Percentiles rank a stretch among this genome's conserved stretches.
Conservation (phyloP, 1,139 yeast species). For the Candida frijolesensis region DNA sequence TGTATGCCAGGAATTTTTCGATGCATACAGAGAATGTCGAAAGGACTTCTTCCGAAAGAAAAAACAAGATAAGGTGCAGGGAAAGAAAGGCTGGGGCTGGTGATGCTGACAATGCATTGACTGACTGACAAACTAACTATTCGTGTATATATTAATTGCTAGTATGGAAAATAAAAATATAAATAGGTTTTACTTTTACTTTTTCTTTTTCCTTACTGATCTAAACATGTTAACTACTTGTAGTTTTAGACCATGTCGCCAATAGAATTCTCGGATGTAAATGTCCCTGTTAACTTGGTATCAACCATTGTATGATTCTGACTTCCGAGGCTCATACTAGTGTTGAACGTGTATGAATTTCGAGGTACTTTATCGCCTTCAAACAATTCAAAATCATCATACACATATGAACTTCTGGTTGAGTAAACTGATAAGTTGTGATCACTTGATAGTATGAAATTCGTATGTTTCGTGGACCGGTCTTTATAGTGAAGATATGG, state of each 20-base stretch:
- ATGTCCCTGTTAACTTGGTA: constrained; percentile 11
- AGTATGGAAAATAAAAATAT: neutral
- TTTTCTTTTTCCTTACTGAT: too few species aligned
- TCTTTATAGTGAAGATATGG: constrained; percentile 19
- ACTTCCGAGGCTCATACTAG: constrained; percentile 3
- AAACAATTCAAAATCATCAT: constrained; percentile 18
- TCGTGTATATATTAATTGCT: constrained; percentile 4
- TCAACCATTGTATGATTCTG: constrained; percentile 7
- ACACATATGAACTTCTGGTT: constrained; percentile 14
- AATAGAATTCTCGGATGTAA: constrained; percentile 7
- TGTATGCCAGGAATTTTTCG: constrained; percentile 83
- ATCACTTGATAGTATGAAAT: constrained; percentile 12
- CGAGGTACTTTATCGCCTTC: constrained; percentile 12
- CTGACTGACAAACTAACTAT: neutral
- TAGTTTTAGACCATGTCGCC: constrained; percentile 10
- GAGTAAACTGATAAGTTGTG: constrained; percentile 6
- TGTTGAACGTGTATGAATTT: constrained; percentile 14
- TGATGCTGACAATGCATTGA: constrained; percentile 11
- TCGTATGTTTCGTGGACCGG: constrained; percentile 10
- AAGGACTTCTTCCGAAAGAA: constrained; percentile 67
- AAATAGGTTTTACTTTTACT: neutral
- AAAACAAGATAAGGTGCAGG: constrained; percentile 38
- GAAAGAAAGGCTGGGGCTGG: constrained; percentile 51
- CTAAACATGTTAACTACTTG: too few species aligned
- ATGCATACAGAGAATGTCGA: constrained; percentile 90